These are phyloP conservation scores for Xylaria longipes DNA, from an alignment of 495 filamentous ascomycete genomes.

Conservation along the genomic window DNA sequence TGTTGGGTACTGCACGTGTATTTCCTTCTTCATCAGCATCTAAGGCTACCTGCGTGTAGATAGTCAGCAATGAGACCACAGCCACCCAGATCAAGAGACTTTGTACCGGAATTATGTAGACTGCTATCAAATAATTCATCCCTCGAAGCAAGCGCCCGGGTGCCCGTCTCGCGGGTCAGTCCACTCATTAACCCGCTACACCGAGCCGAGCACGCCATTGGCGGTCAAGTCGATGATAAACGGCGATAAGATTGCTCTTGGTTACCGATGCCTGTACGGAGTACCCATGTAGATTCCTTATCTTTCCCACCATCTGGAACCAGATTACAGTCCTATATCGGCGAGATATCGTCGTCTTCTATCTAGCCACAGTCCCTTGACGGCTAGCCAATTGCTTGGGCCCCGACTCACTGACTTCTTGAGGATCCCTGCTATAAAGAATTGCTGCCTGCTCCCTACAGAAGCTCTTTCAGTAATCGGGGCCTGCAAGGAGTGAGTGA, in stretches of 20 bases:
- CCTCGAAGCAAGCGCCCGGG: no score
- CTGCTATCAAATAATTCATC: no score
- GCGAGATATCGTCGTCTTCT: not conserved
- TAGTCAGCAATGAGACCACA: no score
- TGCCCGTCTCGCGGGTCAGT: no score
- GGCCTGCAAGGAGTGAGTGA: conserved; percentile 12
- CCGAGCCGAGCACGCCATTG: not conserved
- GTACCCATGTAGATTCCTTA: conserved; percentile 8
- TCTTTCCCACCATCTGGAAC: conserved; percentile 10
- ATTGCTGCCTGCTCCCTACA: not conserved
- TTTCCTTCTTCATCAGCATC: no score
- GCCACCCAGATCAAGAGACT: no score
- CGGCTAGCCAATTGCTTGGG: not conserved
- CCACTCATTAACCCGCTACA: not conserved
- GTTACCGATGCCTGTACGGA: not conserved
- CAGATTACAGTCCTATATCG: conserved; percentile 23
- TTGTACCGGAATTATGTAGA: no score
- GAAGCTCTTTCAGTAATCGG: not conserved
- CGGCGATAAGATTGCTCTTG: not conserved
- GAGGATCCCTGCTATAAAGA: not conserved
- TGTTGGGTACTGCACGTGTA: no score
- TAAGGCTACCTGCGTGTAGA: no score
- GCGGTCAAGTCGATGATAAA: not conserved
- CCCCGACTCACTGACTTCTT: not conserved
- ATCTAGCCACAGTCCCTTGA: not conserved